Base-by-base conservation (phyloP, 257 asterid species). In the Solanum piurae region DNA sequence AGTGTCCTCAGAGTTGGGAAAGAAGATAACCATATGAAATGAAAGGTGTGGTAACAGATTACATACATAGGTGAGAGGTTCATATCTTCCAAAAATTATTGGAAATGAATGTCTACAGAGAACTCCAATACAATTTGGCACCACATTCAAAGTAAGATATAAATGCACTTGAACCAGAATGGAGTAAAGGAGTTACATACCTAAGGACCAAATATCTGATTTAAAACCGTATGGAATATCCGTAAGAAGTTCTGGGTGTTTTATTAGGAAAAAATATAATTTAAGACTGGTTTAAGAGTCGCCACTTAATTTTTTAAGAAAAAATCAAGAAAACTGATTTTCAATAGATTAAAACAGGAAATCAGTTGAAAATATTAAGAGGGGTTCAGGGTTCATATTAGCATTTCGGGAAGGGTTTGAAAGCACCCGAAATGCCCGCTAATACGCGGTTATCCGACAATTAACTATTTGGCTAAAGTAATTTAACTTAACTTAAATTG, bases 131-230 rank as follows among this genome's bases (percentile, higher is more conserved):
- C 8, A 40, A 40, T 23, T 76, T 25, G 62, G 23, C 23, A n/a
- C 83, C 83, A 76, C 1, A 6, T 76, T 12, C 60, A 3, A 74
- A 76, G 83, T 76, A 76, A 76, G 83, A 40, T 76, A 42, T 4
- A 77, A 36, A 38, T 75, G 60, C 36, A 44, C 9, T 79, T 79
- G 38, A 27, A 79, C 84, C 16, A 7, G 64, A 14, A 42, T 1
- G 66, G 2, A 74, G 84, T 42, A 42, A 64, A 46, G 60, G 3
- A 71, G 49, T 8, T 33, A 89, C 95, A 49, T 93, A 97, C 99
- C 99, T 36, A 97, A 97, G 34, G 99, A 97, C 99, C 99, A 96
- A 82, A 97, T 97, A 90, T 97, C 99, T 13, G 99, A 97, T 89
- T 97, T 97, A 87, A 96, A 97, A 83, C 99, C 99, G 31, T 97